Evolutionary conservation across 345 rosid genomes (phyloP).

Genomic region (Dipteronia dyeriana): DNA sequence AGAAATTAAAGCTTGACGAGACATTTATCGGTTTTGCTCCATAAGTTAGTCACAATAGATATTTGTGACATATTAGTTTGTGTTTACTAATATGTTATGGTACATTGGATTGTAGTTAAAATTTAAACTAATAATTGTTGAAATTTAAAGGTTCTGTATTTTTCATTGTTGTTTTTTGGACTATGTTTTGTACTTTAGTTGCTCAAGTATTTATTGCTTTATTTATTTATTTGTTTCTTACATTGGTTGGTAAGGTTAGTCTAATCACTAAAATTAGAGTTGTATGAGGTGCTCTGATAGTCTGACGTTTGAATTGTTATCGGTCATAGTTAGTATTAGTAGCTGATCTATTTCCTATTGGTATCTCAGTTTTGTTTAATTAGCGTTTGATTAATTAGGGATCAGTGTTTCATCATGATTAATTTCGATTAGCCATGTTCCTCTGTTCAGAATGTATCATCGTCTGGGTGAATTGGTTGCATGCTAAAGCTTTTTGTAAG

Average conservation of each 20-base stretch:
- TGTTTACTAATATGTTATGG: background rate
- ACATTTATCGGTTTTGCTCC: background rate
- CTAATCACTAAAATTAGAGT: background rate
- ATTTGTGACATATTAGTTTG: background rate
- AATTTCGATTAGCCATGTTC: background rate
- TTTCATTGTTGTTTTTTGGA: background rate
- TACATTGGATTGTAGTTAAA: background rate
- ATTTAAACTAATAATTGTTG: background rate
- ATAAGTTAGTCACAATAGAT: background rate
- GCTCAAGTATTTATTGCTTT: background rate
- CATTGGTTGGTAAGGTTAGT: background rate
- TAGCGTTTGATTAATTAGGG: background rate
- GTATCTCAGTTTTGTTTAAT: background rate
- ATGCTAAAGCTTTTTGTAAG: background rate
- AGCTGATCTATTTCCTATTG: background rate
- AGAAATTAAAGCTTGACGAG: background rate
- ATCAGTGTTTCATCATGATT: background rate
- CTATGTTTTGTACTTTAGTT: background rate
- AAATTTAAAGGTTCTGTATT: background rate
- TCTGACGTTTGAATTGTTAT: background rate
- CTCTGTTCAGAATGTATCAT: background rate
- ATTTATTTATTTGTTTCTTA: background rate
- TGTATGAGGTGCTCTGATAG: background rate
- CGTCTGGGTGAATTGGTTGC: background rate
- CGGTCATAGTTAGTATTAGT: background rate